phyloP scores from a whole-genome alignment of 2,329 filamentous ascomycete genomes.

The Fusarium hostae region DNA sequence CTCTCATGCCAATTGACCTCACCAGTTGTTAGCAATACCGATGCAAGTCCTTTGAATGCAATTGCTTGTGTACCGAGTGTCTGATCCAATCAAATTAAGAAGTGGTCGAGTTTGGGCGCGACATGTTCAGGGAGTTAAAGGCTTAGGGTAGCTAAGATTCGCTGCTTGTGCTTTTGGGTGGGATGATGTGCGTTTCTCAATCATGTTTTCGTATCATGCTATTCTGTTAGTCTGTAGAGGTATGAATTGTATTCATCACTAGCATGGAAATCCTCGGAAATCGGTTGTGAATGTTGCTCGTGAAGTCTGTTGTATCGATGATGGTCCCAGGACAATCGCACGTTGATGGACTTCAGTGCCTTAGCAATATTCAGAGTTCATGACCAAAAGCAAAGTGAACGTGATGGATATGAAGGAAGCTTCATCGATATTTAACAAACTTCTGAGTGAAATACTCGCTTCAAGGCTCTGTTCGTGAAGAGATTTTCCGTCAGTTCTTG shows the following conservation, averaged over 20 bases:
- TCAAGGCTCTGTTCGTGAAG: fast-evolving
- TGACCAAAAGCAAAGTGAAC: fast-evolving
- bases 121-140: fast-evolving
- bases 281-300: fast-evolving
- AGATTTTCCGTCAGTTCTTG: background rate
- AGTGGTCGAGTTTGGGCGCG: background rate
- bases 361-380: fast-evolving
- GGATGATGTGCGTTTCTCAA: fast-evolving
- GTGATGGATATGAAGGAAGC: fast-evolving
- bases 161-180: fast-evolving
- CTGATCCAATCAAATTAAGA: fast-evolving
- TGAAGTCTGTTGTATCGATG: fast-evolving
- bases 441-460: fast-evolving
- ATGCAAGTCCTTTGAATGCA: fast-evolving
- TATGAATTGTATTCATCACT: fast-evolving
- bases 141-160: background rate
- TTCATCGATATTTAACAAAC: fast-evolving
- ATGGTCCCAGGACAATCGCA: fast-evolving
- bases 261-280: fast-evolving
- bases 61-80: fast-evolving
- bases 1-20: background rate
- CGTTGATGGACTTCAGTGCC: fast-evolving
- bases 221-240: fast-evolving
- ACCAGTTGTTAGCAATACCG: fast-evolving
- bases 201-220: background rate